Conservation (phyloP, 208 protist species). For the Trypanosoma theileri region DNA sequence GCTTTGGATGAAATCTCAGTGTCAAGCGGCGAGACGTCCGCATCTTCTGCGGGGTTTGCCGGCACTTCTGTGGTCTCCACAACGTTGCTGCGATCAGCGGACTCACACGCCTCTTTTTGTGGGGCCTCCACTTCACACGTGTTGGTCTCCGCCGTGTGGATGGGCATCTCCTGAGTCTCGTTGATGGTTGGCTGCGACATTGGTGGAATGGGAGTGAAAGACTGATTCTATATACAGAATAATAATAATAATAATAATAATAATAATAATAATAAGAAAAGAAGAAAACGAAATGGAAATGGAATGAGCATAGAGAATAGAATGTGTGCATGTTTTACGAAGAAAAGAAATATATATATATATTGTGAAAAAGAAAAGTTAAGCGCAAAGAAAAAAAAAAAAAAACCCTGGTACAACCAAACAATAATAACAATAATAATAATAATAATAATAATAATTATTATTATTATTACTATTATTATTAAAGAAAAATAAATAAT, state of each 20-base stretch:
- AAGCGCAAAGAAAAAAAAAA: conserved; percentile 7
- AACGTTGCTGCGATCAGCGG: too few species aligned
- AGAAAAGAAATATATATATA: too few species aligned
- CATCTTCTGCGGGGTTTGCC: neutral
- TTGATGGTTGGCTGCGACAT: conserved; percentile 4
- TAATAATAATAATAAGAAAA: conserved; percentile 17
- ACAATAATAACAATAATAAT: too few species aligned
- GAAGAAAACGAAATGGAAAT: neutral
- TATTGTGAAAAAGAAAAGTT: neutral
- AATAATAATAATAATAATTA: conserved; percentile 8
- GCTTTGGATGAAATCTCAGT: neutral
- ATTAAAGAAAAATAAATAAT: too few species aligned
- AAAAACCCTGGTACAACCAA: neutral
- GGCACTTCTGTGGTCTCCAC: neutral
- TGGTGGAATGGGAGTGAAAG: neutral
- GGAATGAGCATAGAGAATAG: too few species aligned
- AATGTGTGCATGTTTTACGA: too few species aligned
- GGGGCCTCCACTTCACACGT: neutral
- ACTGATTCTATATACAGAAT: neutral
- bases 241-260: conserved; percentile 12
- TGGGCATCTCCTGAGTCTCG: neutral
- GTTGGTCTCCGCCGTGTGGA: neutral
- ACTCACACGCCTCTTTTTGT: too few species aligned
- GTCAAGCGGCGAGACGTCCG: neutral
- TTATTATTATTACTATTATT: too few species aligned